phyloP scores from a whole-genome alignment of 768 basidiomycete species.

The Phaffia tasmanica region DNA sequence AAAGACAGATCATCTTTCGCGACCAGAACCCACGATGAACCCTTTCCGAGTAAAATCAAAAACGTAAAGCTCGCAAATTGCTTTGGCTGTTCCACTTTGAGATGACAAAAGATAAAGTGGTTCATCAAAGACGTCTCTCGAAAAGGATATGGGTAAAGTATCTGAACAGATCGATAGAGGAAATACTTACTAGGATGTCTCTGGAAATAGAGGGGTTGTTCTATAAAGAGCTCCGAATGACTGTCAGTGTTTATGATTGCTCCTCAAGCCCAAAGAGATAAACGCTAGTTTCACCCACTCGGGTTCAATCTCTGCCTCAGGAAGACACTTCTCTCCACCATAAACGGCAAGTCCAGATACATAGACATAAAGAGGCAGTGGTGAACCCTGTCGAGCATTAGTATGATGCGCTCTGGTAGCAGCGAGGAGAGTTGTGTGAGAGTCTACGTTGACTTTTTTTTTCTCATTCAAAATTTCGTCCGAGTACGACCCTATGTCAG shows the following conservation, averaged over 20 bases:
- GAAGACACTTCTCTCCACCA: constrained; percentile 34
- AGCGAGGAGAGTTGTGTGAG: constrained; percentile 34
- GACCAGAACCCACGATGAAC: constrained; percentile 20
- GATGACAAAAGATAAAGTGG: not conserved
- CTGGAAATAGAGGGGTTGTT: constrained; percentile 36
- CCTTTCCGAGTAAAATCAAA: constrained; percentile 38
- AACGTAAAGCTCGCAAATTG: constrained; percentile 36
- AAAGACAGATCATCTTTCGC: no score
- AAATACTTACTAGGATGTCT: constrained; percentile 30
- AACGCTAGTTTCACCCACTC: constrained; percentile 25
- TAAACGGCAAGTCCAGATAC: constrained; percentile 37
- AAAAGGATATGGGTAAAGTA: not conserved
- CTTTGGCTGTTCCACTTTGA: constrained; percentile 33
- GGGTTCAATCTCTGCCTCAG: constrained; percentile 34
- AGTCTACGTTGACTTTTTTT: constrained; percentile 39
- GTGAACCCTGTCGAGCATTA: constrained; percentile 22
- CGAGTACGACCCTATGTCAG: no score
- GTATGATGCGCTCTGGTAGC: constrained; percentile 31
- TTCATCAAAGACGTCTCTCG: not conserved
- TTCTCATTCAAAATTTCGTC: no score
- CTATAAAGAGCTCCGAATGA: constrained; percentile 12
- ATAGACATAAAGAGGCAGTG: constrained; percentile 35
- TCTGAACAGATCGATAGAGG: no score
- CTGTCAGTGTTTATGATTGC: not conserved
- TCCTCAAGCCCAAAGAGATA: not conserved